Evolutionary conservation across 805 yeast species (phyloP), one percentile per base, ranked within the genome.

Genomic region (Candida pseudoglaebosa): DNA sequence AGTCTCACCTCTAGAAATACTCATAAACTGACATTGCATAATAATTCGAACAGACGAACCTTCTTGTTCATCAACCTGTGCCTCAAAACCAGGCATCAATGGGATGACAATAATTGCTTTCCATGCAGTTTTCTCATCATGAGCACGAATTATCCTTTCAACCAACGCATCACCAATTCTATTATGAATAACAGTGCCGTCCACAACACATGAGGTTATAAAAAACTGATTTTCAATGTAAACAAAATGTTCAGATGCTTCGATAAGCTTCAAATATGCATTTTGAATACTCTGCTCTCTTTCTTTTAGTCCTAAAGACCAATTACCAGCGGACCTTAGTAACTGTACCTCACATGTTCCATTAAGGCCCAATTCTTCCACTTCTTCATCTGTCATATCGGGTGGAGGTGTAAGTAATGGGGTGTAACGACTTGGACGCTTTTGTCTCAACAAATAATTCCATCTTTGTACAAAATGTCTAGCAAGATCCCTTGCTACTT

Each of bases 391-490:
- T 0, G 89, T 75, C 48, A 87, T 77, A 48, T 90, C 96, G 2
- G 95, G 78, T 0, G 99, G 97, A 2, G 99, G 99, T 0, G 95
- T 75, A 38, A 93, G 69, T 32, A 93, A 62, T 0, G 99, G 99
- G 0, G 98, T 91, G 35, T 84, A 82, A 52, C 99, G 75, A 28
- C 96, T 87, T 2, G 99, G 98, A 42, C 96, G 71, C 57, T 95
- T 95, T 50, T 89, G 96, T 53, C 99, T 77, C 37, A 95, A 61
- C 28, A 93, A 69, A 55, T 87, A 93, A 57, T 93, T 93, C 99
- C 99, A 93, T 52, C 99, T 77, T 65, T 93, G 99, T 10, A 89
- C 95, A 62, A 95, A 93, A 59, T 93, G 98, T 41, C 99, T 77
- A 0, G 95, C 77, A 37, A 91, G 62, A 59, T 93, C 99, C 43